Evolutionary conservation across 129 eudicot species (phyloP).

Genomic region (Oenanthe sinensis): DNA sequence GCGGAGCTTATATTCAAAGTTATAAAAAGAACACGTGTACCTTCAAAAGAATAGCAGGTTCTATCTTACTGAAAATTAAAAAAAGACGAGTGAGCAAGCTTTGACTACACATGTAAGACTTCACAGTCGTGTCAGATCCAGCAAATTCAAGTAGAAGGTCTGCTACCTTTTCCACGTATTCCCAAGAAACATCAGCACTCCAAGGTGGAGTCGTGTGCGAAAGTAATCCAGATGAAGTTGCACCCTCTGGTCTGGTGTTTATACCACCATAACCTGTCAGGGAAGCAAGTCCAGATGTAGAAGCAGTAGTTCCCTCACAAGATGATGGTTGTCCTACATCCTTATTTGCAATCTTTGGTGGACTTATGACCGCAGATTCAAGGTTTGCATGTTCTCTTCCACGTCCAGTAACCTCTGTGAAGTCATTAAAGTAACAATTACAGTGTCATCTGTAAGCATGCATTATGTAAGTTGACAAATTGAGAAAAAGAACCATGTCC

Average conservation of each 20-base stretch:
- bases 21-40: constrained; percentile 15
- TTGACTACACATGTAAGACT: constrained; percentile 89
- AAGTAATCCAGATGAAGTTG: constrained; percentile 86
- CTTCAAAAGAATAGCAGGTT: constrained; percentile 88
- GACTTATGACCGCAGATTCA: constrained; percentile 44
- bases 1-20: constrained; percentile 1
- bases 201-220: constrained; percentile 77
- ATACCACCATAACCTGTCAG: constrained; percentile 92
- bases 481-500: background rate
- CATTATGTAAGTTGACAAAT: background rate
- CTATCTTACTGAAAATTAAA: constrained; percentile 86
- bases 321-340: constrained; percentile 43
- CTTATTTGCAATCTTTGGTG: constrained; percentile 44
- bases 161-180: constrained; percentile 88
- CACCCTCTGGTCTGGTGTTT: constrained; percentile 95
- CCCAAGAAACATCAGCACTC: constrained; percentile 87
- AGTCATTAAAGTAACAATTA: constrained; percentile 13
- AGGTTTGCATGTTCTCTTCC: constrained; percentile 66
- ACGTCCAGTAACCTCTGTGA: constrained; percentile 75
- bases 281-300: constrained; percentile 70
- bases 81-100: constrained; percentile 91
- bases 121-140: constrained; percentile 83
- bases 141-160: constrained; percentile 95
- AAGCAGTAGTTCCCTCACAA: constrained; percentile 70
- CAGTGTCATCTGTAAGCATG: constrained; percentile 3